These are phyloP conservation scores for Arthrocladium fulminans DNA, from an alignment of 2,329 filamentous ascomycete species.

Conservation along the genomic window DNA sequence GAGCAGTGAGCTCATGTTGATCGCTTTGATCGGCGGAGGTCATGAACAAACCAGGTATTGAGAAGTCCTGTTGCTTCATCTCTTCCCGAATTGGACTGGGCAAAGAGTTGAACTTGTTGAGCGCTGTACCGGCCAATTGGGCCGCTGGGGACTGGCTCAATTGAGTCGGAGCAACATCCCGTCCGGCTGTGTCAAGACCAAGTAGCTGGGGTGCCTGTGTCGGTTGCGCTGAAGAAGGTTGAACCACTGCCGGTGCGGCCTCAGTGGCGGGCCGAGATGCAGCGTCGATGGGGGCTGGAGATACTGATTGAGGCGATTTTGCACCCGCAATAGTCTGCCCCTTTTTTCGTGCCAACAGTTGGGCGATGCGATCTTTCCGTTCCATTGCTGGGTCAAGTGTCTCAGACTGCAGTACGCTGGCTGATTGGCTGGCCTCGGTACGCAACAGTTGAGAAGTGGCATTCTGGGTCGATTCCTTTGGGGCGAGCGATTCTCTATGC, in stretches of 20 bases:
- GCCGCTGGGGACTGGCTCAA: conserved; percentile 50
- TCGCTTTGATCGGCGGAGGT: conserved; percentile 23
- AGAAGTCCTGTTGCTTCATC: conserved; percentile 21
- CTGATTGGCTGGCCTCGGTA: neutral
- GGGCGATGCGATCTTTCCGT: conserved; percentile 67
- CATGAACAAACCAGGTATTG: conserved; percentile 48
- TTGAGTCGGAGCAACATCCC: neutral
- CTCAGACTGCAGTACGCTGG: neutral
- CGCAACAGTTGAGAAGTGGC: neutral
- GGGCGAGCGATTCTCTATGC: neutral
- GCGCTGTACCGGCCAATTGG: conserved; percentile 66
- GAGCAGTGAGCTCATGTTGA: neutral
- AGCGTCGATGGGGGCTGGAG: conserved; percentile 5
- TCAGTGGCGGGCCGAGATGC: conserved; percentile 9
- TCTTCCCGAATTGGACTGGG: conserved; percentile 27
- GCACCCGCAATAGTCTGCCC: conserved; percentile 27
- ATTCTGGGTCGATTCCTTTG: neutral
- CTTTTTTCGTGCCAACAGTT: conserved; percentile 63
- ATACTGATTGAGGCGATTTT: conserved; percentile 4
- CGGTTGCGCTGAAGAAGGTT: neutral
- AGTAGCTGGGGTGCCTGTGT: neutral
- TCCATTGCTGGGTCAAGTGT: conserved; percentile 44
- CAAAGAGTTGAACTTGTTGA: conserved; percentile 50
- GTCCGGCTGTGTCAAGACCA: neutral
- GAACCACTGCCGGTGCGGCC: neutral